phyloP scores from a whole-genome alignment of 2,329 filamentous ascomycete species.

The Penicillium sp. region DNA sequence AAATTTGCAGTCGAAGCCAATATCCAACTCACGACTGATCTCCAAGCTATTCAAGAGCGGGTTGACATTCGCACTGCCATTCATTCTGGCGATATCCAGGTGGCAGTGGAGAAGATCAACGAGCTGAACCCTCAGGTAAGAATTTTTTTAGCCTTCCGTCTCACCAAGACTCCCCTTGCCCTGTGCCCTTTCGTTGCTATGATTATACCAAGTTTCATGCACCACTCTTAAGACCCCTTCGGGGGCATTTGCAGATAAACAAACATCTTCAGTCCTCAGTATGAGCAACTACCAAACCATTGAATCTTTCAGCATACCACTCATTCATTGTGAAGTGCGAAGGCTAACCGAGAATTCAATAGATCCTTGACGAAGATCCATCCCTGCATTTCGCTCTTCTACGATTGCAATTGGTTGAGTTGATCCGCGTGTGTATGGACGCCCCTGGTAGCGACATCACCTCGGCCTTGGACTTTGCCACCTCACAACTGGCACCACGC shows the following conservation, averaged over 20 bases:
- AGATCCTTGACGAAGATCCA: slow-evolving; percentile 86
- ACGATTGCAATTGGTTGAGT: slow-evolving; percentile 87
- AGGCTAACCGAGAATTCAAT: slow-evolving; percentile 27
- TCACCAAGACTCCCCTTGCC: background rate
- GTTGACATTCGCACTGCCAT: slow-evolving; percentile 85
- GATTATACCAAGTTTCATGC: slow-evolving; percentile 99
- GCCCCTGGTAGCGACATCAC: slow-evolving; percentile 70
- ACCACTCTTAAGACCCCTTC: slow-evolving; percentile 94
- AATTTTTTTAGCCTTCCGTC: slow-evolving; percentile 14
- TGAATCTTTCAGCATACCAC: slow-evolving; percentile 13
- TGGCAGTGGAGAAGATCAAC: slow-evolving; percentile 84
- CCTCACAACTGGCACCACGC: slow-evolving; percentile 80
- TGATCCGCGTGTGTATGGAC: slow-evolving; percentile 76
- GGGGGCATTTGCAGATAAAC: slow-evolving; percentile 82
- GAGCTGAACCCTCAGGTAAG: slow-evolving; percentile 89
- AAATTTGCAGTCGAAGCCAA: slow-evolving; percentile 96
- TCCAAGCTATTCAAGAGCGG: slow-evolving; percentile 72
- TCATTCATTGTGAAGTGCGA: slow-evolving; percentile 12
- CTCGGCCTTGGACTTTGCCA: slow-evolving; percentile 83
- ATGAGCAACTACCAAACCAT: slow-evolving; percentile 62
- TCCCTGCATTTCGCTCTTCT: slow-evolving; percentile 86
- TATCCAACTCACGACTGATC: slow-evolving; percentile 71
- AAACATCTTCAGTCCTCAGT: slow-evolving; percentile 79
- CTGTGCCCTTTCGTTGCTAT: slow-evolving; percentile 57
- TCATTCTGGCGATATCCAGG: slow-evolving; percentile 79